Evolutionary conservation across 1,139 yeast genomes (phyloP).

Genomic region (Sugiyamaella sp.): DNA sequence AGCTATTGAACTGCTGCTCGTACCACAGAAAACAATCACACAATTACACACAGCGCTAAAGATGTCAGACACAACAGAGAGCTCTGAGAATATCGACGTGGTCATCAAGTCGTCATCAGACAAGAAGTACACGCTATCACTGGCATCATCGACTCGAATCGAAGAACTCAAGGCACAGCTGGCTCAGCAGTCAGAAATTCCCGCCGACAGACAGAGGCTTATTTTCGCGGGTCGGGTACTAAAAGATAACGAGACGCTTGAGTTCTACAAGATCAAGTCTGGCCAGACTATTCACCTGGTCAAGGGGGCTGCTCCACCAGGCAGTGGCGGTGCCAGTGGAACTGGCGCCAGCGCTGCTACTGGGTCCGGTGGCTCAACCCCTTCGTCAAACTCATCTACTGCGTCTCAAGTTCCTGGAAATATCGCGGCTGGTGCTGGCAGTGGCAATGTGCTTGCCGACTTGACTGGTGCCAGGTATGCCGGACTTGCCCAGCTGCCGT

Average conservation of each 20-base stretch:
- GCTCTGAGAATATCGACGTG: constrained; percentile 11
- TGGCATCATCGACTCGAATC: constrained; percentile 60
- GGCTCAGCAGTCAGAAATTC: constrained; percentile 61
- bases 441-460: constrained; percentile 88
- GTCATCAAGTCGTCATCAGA: constrained; percentile 63
- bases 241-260: constrained; percentile 77
- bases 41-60: neutral
- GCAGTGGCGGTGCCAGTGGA: constrained; percentile 32
- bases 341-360: constrained; percentile 29
- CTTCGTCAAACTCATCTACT: constrained; percentile 29
- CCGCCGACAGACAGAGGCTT: constrained; percentile 78
- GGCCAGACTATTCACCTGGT: constrained; percentile 92
- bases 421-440: constrained; percentile 84
- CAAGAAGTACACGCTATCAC: constrained; percentile 68
- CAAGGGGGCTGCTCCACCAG: constrained; percentile 53
- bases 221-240: constrained; percentile 93
- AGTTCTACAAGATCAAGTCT: constrained; percentile 73
- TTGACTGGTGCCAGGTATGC: constrained; percentile 96
- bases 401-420: constrained; percentile 60
- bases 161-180: constrained; percentile 69
- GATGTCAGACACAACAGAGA: constrained; percentile 10
- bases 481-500: constrained; percentile 85
- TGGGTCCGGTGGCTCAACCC: constrained; percentile 29
- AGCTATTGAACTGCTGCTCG: neutral
- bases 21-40: neutral